Percentiles rank a stretch among this genome's conserved stretches.
Conservation (phyloP, 768 basidiomycete species). For the Stropharia rugosoannulata region DNA sequence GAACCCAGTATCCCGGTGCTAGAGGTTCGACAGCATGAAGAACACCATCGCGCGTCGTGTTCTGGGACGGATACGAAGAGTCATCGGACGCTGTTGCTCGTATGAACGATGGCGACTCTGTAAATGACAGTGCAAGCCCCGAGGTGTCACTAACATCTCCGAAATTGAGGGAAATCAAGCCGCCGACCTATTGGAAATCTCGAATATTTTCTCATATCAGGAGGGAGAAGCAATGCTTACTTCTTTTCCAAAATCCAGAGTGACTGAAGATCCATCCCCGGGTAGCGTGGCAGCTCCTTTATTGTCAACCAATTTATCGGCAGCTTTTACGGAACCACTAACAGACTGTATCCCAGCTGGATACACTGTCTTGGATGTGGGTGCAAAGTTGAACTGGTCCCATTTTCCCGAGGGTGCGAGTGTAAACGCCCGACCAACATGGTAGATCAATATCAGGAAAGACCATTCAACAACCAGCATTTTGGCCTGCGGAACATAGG, state of each 20-base stretch:
- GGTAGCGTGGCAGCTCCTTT: constrained; percentile 36
- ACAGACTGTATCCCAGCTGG: constrained; percentile 37
- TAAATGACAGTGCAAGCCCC: constrained; percentile 51
- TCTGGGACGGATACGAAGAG: constrained; percentile 46
- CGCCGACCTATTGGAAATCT: constrained; percentile 41
- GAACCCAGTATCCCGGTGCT: constrained; percentile 42
- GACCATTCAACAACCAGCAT: background rate
- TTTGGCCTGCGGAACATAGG: too few species aligned
- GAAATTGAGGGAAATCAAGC: constrained; percentile 49
- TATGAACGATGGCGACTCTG: constrained; percentile 56
- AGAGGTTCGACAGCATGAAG: constrained; percentile 36
- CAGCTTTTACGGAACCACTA: constrained; percentile 33
- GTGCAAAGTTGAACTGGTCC: constrained; percentile 53
- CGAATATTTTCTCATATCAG: background rate
- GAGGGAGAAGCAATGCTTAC: constrained; percentile 22
- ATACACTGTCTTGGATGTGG: constrained; percentile 43
- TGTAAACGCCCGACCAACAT: background rate
- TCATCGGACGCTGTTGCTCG: constrained; percentile 53
- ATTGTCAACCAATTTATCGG: constrained; percentile 31
- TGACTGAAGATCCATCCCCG: constrained; percentile 43
- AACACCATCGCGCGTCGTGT: constrained; percentile 41
- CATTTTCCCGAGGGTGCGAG: constrained; percentile 48
- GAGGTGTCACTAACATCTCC: constrained; percentile 29
- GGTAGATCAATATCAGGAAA: background rate
- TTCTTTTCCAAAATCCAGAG: constrained; percentile 57